Evolutionary conservation across 257 asterid genomes (phyloP).

Genomic region (Forsythia viridissima): DNA sequence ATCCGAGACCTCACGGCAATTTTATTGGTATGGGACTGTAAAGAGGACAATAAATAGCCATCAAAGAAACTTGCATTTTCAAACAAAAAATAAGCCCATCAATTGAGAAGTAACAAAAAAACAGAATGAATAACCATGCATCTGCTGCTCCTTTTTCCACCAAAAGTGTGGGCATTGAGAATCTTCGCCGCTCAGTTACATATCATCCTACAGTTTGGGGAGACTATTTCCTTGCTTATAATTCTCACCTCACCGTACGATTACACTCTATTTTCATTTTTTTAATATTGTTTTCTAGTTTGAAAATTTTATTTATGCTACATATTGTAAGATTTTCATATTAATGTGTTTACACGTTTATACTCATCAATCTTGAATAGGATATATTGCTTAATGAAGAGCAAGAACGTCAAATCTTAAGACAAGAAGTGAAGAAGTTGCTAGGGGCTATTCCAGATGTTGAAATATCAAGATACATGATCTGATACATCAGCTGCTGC

Average conservation of each 20-base stretch:
- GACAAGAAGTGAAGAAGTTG: conserved; percentile 12
- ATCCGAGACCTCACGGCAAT: no score
- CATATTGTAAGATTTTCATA: neutral
- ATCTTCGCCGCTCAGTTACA: neutral
- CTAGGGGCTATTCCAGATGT: no score
- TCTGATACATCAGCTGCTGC: no score
- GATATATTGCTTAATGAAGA: neutral
- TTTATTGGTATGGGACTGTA: no score
- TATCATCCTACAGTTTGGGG: neutral
- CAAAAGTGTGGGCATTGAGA: neutral
- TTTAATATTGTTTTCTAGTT: neutral
- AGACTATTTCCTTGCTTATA: neutral
- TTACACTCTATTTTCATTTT: no score
- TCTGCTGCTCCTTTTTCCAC: neutral
- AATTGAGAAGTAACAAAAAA: no score
- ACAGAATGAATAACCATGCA: neutral
- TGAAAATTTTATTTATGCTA: neutral
- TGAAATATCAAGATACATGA: no score
- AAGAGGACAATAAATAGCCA: no score
- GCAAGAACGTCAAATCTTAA: neutral
- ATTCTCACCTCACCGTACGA: neutral
- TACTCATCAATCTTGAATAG: neutral
- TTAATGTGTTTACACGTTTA: neutral
- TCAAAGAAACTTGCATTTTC: no score
- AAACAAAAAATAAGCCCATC: no score